Conservation (phyloP, 768 basidiomycete genomes). For the Suillus alpinus region DNA sequence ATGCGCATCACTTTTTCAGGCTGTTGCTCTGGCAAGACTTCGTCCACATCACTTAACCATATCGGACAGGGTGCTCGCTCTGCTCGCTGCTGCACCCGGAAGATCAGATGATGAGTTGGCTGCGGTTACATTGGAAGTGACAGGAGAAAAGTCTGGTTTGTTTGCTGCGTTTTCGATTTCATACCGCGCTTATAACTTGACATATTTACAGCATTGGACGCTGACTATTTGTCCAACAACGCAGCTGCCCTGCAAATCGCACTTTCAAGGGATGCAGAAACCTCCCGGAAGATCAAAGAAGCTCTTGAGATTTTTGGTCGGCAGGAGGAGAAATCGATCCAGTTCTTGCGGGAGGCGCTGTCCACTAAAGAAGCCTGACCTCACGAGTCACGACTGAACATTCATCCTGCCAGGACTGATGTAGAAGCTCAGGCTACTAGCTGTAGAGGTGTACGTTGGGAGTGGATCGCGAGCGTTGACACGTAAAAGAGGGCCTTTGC, state of each 20-base stretch:
- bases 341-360: slow-evolving; percentile 17
- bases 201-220: slow-evolving; percentile 8
- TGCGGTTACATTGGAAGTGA: neutral
- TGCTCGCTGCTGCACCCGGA: neutral
- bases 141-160: neutral
- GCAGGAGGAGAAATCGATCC: slow-evolving; percentile 41
- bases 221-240: slow-evolving; percentile 35
- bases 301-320: slow-evolving; percentile 44
- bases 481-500: too few species aligned
- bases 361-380: neutral
- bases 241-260: slow-evolving; percentile 35
- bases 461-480: too few species aligned
- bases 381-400: neutral
- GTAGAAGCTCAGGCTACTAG: too few species aligned
- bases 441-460: too few species aligned
- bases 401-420: neutral
- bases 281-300: slow-evolving; percentile 41
- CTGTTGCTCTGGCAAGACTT: slow-evolving; percentile 39
- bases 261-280: slow-evolving; percentile 36
- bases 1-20: slow-evolving; percentile 23
- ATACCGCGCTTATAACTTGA: neutral
- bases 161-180: neutral
- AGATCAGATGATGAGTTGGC: slow-evolving; percentile 9
- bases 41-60: slow-evolving; percentile 44
- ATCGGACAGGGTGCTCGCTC: slow-evolving; percentile 35